Evolutionary conservation across 208 protist species (phyloP), one percentile per base, ranked within the genome.

Genomic region (Acanthamoeba rhysodes): DNA sequence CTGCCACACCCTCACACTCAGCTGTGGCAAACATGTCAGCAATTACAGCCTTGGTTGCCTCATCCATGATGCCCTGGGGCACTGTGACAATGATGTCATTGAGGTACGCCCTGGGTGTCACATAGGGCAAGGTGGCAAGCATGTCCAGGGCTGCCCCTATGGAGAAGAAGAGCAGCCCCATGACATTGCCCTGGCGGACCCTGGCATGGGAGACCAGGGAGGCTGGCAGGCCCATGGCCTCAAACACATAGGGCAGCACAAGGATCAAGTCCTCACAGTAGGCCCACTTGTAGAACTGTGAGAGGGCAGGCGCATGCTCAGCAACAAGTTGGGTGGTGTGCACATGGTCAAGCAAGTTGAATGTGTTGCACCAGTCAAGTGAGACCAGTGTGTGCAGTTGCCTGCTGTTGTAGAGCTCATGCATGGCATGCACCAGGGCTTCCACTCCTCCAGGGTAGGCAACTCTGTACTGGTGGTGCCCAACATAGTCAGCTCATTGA

Each of bases 81-180:
- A 59, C 18, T 6, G 5, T 20, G 14, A 6, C 10, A 1, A 59
- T 2, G 62, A 68, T 68, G 5, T 68, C 62, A 5, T 68, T 5
- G 8, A 68, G 62, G 62, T 68, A 68, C 2, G 74, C 45, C 53
- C 53, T 7, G 1, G 37, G 37, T 34, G 6, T 6, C 74, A 45
- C 32, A 4, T 29, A 41, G 22, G 74, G 74, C 27, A 82, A 32
- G 2, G 4, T 10, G 12, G 0, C 20, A 1, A 82, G 2, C 1
- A 2, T 2, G 16, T 82, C 20, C 1, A 82, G 22, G 29, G 37
- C 45, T 0, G 22, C 45, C 16, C 74, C 74, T 2, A 82, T 50
- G 10, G 74, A 82, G 74, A 82, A 82, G 74, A 82, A 82, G 74
- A 82, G 45, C 1, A 32, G 74, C 2, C 74, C 74, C 1, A 82